Evolutionary conservation across 805 yeast genomes (phyloP).

Genomic region (Barnettozyma californica): DNA sequence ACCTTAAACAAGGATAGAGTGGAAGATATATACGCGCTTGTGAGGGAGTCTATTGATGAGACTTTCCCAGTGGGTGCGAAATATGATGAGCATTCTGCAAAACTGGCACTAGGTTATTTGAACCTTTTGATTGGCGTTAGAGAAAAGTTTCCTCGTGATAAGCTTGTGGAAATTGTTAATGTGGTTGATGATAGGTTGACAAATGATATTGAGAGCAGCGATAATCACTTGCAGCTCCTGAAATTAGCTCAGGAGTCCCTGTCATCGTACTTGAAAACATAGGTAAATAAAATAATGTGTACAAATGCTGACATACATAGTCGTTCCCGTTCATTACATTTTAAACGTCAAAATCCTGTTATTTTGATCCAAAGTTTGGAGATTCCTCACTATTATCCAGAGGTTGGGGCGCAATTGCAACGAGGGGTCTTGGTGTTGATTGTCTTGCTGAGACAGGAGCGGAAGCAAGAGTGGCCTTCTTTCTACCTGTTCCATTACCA

Average conservation of each 20-base stretch:
- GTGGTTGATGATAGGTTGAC: slow-evolving; percentile 20
- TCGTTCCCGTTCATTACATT: background rate
- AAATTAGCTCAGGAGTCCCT: slow-evolving; percentile 6
- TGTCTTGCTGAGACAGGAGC: background rate
- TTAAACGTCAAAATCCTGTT: too few species aligned
- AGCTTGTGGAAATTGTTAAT: slow-evolving; percentile 28
- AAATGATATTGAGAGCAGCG: slow-evolving; percentile 10
- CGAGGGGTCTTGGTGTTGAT: slow-evolving; percentile 3
- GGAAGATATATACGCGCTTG: slow-evolving; percentile 37
- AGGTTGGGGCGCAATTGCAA: slow-evolving; percentile 6
- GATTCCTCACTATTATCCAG: background rate
- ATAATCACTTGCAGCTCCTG: slow-evolving; percentile 3
- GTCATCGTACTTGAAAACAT: background rate
- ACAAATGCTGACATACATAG: background rate
- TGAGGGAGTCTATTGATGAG: slow-evolving; percentile 33
- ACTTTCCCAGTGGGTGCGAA: slow-evolving; percentile 16
- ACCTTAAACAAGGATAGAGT: slow-evolving; percentile 37
- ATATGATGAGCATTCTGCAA: slow-evolving; percentile 27
- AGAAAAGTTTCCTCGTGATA: slow-evolving; percentile 25
- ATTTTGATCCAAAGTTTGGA: background rate
- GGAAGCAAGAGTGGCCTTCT: background rate
- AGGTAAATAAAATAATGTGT: background rate
- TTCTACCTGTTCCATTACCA: slow-evolving; percentile 1
- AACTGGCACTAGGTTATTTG: slow-evolving; percentile 48
- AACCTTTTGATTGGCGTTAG: slow-evolving; percentile 44